phyloP scores from a whole-genome alignment of 78 protist species.

The Planoprotostelium fungivorum region DNA sequence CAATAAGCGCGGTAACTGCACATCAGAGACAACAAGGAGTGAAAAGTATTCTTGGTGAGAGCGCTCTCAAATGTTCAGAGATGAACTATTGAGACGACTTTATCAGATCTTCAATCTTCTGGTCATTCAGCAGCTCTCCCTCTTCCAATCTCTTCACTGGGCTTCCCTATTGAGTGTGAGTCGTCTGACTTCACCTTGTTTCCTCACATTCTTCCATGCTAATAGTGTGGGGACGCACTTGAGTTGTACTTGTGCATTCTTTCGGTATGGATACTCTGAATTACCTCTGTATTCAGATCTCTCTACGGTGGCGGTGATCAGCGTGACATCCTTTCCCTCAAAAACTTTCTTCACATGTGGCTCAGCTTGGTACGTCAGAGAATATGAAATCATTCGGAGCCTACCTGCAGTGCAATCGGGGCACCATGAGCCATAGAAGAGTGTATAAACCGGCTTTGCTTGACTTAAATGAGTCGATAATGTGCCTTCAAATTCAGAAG shows the following conservation, averaged over 20 bases:
- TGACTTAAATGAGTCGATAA: background rate
- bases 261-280: background rate
- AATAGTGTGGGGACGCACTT: background rate
- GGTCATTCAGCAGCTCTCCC: background rate
- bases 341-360: background rate
- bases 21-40: too few species aligned
- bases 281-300: background rate
- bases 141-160: background rate
- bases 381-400: background rate
- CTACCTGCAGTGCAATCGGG: background rate
- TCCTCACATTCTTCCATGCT: background rate
- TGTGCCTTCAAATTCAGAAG: background rate
- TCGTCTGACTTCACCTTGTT: background rate
- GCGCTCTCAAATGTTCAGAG: too few species aligned
- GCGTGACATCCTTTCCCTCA: background rate
- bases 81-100: background rate
- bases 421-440: background rate
- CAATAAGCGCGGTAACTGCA: too few species aligned
- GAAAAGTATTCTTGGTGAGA: too few species aligned
- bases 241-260: background rate
- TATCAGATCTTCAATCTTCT: background rate
- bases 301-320: background rate
- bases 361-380: background rate
- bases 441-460: background rate
- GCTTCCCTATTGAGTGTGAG: background rate